A percentile compares a stretch with the other conserved stretches of the same genome.
These are phyloP conservation scores for Simplicillium aogashimaense DNA, from an alignment of 2,329 filamentous ascomycete species.

Conservation along the genomic window DNA sequence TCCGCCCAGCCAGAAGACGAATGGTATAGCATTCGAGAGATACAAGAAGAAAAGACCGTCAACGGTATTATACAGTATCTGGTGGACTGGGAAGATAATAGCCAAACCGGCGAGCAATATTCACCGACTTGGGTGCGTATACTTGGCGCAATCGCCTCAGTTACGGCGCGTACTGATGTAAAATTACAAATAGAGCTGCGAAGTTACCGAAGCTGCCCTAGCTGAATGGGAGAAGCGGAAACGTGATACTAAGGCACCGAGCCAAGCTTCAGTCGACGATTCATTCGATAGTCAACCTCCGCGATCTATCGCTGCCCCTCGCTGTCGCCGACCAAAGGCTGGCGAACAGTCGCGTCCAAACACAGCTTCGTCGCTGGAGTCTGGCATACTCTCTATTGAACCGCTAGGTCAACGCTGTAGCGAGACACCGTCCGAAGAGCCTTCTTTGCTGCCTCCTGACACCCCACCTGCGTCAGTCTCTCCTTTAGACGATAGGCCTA, in stretches of 20 bases:
- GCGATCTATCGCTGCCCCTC: constrained; percentile 17
- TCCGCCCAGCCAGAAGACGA: constrained; percentile 7
- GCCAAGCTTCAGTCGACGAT: background rate
- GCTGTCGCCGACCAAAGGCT: constrained; percentile 8
- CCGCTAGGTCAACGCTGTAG: no score
- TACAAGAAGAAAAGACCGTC: constrained; percentile 21
- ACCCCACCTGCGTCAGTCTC: constrained; percentile 5
- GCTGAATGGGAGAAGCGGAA: background rate
- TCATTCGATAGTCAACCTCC: constrained; percentile 15
- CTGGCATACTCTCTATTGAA: no score
- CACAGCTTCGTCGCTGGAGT: background rate
- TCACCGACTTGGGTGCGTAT: constrained; percentile 22
- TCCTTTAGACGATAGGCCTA: constrained; percentile 8
- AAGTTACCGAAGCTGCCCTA: background rate
- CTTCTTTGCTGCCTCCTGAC: no score
- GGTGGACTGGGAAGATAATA: constrained; percentile 26
- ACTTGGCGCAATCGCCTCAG: background rate
- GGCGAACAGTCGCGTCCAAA: background rate
- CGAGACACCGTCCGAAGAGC: no score
- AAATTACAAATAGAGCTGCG: background rate
- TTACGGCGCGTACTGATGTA: no score
- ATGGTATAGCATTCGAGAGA: constrained; percentile 24
- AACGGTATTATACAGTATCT: constrained; percentile 20
- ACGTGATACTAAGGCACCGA: background rate
- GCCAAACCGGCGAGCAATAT: constrained; percentile 20